These are phyloP conservation scores for Erythrophleum ivorense DNA, from an alignment of 331 rosid genomes.

Conservation along the genomic window DNA sequence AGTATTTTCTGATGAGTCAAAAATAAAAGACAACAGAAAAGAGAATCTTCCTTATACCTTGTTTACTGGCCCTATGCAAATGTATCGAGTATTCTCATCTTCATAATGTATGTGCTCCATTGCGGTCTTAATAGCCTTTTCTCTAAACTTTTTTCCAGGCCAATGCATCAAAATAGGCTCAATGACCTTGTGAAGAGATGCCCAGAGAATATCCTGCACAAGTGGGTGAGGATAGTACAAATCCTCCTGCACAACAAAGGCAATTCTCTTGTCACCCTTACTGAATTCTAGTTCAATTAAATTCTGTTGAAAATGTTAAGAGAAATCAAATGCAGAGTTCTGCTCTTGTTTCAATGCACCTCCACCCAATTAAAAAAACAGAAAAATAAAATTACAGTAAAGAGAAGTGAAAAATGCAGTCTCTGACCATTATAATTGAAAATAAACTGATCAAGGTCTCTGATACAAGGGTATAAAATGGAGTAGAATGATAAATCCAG, in stretches of 20 bases:
- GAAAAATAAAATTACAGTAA: not conserved
- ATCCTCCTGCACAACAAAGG: slow-evolving; percentile 72
- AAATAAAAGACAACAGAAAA: slow-evolving; percentile 3
- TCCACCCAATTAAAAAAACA: not conserved
- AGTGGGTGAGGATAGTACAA: slow-evolving; percentile 91
- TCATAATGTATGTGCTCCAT: slow-evolving; percentile 89
- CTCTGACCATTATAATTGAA: not conserved
- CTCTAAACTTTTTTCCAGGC: slow-evolving; percentile 90
- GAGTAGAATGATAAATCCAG: not conserved
- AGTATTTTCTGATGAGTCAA: not conserved
- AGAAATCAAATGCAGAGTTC: slow-evolving; percentile 31
- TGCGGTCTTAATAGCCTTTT: slow-evolving; percentile 57
- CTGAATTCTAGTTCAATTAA: slow-evolving; percentile 24
- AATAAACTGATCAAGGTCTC: not conserved
- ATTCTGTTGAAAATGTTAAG: slow-evolving; percentile 25
- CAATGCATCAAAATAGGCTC: slow-evolving; percentile 82
- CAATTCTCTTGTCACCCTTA: slow-evolving; percentile 29
- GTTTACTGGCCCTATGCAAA: slow-evolving; percentile 93
- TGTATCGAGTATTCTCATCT: slow-evolving; percentile 92
- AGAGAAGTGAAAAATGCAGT: not conserved
- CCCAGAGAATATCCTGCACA: slow-evolving; percentile 87
- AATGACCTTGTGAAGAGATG: slow-evolving; percentile 67
- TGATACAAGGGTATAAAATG: not conserved
- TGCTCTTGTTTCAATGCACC: not conserved
- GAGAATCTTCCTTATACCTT: slow-evolving; percentile 58